phyloP scores from a whole-genome alignment of 2,329 filamentous ascomycete species.

The Zymoseptoria ardabiliae region DNA sequence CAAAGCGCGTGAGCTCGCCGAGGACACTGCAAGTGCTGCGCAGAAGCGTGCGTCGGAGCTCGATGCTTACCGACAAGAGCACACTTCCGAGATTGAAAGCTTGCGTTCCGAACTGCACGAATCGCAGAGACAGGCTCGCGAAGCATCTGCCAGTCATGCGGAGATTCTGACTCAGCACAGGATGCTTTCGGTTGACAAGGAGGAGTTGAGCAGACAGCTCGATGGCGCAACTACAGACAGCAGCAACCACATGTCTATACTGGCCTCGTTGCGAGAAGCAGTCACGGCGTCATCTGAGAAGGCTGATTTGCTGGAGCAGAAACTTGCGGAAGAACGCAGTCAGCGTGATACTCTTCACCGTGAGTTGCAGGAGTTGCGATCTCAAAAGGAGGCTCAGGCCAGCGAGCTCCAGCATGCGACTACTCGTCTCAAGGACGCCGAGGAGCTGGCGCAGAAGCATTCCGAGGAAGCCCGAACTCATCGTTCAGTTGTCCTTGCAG shows the following conservation, averaged over 20 bases:
- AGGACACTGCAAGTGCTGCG: constrained; percentile 76
- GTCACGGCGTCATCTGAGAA: constrained; percentile 74
- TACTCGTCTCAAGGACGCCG: constrained; percentile 71
- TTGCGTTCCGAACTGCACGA: constrained; percentile 80
- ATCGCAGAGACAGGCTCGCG: constrained; percentile 67
- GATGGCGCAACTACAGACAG: constrained; percentile 59
- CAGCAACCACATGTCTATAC: constrained; percentile 61
- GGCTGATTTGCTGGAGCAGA: constrained; percentile 66
- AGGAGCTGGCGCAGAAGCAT: constrained; percentile 81
- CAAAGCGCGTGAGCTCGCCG: constrained; percentile 72
- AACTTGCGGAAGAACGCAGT: constrained; percentile 75
- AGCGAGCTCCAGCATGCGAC: constrained; percentile 68
- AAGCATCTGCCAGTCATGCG: constrained; percentile 69
- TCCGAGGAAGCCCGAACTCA: constrained; percentile 82
- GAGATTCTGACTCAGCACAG: constrained; percentile 70
- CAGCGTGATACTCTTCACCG: constrained; percentile 67
- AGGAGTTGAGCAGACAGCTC: constrained; percentile 63
- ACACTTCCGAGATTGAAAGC: constrained; percentile 75
- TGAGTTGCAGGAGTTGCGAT: constrained; percentile 67
- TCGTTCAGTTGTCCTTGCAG: constrained; percentile 71
- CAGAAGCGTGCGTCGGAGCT: constrained; percentile 78
- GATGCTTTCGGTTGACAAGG: constrained; percentile 77
- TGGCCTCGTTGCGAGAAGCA: constrained; percentile 69
- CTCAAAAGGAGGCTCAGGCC: constrained; percentile 74
- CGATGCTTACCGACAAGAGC: constrained; percentile 75